These are phyloP conservation scores for Cicer yamashitae DNA, from an alignment of 306 rosid genomes.

Conservation along the genomic window DNA sequence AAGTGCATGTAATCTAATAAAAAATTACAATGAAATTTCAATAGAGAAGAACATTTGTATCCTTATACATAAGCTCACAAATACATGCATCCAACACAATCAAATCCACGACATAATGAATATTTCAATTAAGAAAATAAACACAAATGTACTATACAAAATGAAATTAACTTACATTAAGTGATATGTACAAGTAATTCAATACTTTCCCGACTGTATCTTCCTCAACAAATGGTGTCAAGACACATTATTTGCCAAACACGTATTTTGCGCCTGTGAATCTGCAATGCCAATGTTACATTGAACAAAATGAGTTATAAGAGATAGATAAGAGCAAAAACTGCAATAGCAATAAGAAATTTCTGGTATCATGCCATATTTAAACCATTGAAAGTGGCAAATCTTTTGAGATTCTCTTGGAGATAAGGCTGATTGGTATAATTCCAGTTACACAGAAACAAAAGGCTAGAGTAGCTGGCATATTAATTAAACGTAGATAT, in stretches of 20 bases:
- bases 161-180: slow-evolving; percentile 65
- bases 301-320: slow-evolving; percentile 27
- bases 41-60: too few relatives aligned
- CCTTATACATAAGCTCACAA: too few relatives aligned
- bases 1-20: too few relatives aligned
- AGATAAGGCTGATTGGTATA: background rate
- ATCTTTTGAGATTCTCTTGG: slow-evolving; percentile 15
- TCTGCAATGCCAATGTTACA: slow-evolving; percentile 56
- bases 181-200: slow-evolving; percentile 62
- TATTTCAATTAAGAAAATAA: background rate
- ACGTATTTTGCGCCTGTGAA: slow-evolving; percentile 92
- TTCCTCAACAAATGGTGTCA: slow-evolving; percentile 71
- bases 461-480: slow-evolving; percentile 8
- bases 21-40: too few relatives aligned
- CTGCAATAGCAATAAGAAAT: slow-evolving; percentile 19
- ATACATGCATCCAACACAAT: too few relatives aligned
- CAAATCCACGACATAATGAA: too few relatives aligned
- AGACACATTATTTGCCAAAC: slow-evolving; percentile 92
- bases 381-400: slow-evolving; percentile 26
- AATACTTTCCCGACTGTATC: slow-evolving; percentile 73
- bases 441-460: background rate
- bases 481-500: background rate
- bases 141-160: background rate
- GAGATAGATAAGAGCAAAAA: slow-evolving; percentile 14
- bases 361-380: slow-evolving; percentile 27